Percentiles rank a stretch among this genome's conserved stretches.
Evolutionary conservation across 176 grass and related monocot species (phyloP).

Genomic region (Tuctoria greenei): DNA sequence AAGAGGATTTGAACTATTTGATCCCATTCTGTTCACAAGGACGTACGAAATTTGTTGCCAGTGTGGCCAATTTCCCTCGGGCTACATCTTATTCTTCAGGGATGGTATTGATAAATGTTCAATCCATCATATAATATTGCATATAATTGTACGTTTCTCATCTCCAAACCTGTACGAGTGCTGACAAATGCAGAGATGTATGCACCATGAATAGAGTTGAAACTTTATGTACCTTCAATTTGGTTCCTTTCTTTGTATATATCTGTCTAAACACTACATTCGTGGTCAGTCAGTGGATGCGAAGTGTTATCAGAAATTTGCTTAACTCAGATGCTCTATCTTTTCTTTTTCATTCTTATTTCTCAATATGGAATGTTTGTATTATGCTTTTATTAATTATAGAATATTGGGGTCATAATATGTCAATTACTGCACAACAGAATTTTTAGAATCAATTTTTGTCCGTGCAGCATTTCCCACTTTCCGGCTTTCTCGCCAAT

Average conservation of each 20-base stretch:
- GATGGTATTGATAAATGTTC: neutral
- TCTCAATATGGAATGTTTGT: neutral
- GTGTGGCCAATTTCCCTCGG: neutral
- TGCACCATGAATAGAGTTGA: neutral
- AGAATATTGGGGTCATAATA: neutral
- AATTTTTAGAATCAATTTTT: neutral
- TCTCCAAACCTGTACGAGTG: neutral
- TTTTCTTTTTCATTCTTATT: neutral
- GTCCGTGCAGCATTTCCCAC: slow-evolving; percentile 1
- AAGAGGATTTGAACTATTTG: neutral
- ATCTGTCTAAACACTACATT: neutral
- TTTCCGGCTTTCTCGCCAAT: neutral
- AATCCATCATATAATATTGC: neutral
- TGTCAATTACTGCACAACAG: neutral
- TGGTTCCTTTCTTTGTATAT: neutral
- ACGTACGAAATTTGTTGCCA: slow-evolving; percentile 2
- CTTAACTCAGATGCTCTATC: neutral
- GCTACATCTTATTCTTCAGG: neutral
- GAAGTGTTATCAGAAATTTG: neutral
- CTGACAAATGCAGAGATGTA: neutral
- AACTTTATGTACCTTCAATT: neutral
- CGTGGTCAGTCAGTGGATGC: neutral
- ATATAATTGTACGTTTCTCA: slow-evolving; percentile 14
- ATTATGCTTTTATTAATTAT: neutral
- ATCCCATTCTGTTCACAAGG: neutral